phyloP scores from a whole-genome alignment of 768 basidiomycete species.

The Leccinum broughii region DNA sequence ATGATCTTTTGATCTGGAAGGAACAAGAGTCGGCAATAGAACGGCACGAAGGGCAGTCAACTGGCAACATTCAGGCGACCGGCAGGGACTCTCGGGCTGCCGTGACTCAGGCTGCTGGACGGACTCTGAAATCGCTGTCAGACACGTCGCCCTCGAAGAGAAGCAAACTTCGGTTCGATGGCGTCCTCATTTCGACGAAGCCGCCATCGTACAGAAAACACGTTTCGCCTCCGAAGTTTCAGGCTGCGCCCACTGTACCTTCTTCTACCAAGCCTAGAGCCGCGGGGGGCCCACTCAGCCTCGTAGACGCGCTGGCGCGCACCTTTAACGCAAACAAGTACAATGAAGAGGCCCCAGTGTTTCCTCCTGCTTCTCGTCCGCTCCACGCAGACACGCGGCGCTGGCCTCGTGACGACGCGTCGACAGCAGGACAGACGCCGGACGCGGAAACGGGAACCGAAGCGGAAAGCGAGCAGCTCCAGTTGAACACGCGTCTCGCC shows the following conservation, averaged over 20 bases:
- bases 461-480: constrained; percentile 20
- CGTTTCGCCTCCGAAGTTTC: not conserved
- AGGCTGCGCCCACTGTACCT: not conserved
- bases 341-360: not conserved
- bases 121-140: not conserved
- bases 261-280: not conserved
- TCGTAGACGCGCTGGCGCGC: constrained; percentile 26
- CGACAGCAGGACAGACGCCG: constrained; percentile 8
- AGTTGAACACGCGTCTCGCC: constrained; percentile 3
- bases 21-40: not conserved
- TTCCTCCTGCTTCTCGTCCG: not conserved
- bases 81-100: not conserved
- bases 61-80: not conserved
- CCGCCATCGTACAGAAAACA: not conserved
- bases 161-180: constrained; percentile 26
- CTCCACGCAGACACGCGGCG: not conserved
- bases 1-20: constrained; percentile 6
- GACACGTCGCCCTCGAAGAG: not conserved
- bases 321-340: constrained; percentile 31
- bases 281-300: constrained; percentile 3
- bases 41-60: not conserved
- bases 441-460: constrained; percentile 25
- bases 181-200: constrained; percentile 24
- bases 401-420: not conserved
- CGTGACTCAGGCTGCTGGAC: not conserved